Conservation (phyloP, 2,329 filamentous ascomycete genomes). For the Oidium heveae region DNA sequence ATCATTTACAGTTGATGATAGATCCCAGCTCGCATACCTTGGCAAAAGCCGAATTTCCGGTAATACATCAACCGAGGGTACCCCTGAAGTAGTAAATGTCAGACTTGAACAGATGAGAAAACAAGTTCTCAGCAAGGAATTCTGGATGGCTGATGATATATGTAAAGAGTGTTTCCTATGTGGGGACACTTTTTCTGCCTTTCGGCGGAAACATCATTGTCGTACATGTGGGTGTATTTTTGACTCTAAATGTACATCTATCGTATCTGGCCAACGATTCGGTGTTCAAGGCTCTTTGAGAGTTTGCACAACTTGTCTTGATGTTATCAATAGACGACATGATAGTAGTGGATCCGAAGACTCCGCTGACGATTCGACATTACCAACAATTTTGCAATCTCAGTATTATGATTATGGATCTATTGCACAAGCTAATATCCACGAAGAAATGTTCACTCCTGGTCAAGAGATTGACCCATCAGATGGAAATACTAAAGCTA, state of each 20-base stretch:
- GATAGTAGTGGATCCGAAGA: slow-evolving; percentile 74
- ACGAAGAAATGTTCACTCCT: slow-evolving; percentile 8
- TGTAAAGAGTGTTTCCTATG: slow-evolving; percentile 94
- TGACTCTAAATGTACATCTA: slow-evolving; percentile 80
- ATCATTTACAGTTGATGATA: slow-evolving; percentile 23
- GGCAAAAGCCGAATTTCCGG: slow-evolving; percentile 27
- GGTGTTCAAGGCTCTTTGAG: slow-evolving; percentile 63
- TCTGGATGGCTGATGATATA: slow-evolving; percentile 98
- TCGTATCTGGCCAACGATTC: slow-evolving; percentile 72
- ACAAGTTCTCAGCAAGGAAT: slow-evolving; percentile 78
- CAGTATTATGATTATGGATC: slow-evolving; percentile 22
- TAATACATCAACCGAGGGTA: slow-evolving; percentile 29
- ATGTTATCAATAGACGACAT: slow-evolving; percentile 71
- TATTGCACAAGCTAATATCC: slow-evolving; percentile 17
- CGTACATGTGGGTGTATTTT: slow-evolving; percentile 95
- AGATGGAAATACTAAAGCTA: slow-evolving; percentile 16
- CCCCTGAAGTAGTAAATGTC: slow-evolving; percentile 31
- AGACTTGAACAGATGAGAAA: slow-evolving; percentile 50
- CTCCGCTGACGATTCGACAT: slow-evolving; percentile 50
- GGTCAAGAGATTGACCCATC: slow-evolving; percentile 13
- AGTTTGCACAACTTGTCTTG: slow-evolving; percentile 80
- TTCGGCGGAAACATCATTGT: slow-evolving; percentile 90
- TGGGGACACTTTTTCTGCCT: slow-evolving; percentile 72
- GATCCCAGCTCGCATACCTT: slow-evolving; percentile 17
- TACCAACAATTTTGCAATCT: slow-evolving; percentile 34